Evolutionary conservation across 2,329 filamentous ascomycete genomes (phyloP).

Genomic region (Dothistroma pini): DNA sequence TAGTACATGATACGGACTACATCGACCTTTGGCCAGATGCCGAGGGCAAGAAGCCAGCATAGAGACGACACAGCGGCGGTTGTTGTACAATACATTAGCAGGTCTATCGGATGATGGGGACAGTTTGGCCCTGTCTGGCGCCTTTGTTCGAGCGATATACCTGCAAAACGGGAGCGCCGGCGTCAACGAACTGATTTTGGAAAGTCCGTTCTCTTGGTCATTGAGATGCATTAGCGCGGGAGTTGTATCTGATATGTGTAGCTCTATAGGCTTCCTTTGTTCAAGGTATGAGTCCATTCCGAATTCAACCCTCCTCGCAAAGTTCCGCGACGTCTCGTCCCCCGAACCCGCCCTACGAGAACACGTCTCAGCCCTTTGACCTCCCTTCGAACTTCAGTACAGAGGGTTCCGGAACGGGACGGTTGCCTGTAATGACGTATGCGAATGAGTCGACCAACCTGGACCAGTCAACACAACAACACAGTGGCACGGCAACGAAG

Average conservation of each 20-base stretch:
- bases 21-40: slow-evolving; percentile 13
- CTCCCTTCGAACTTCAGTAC: no score
- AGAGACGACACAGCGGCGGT: not conserved
- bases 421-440: no score
- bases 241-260: not conserved
- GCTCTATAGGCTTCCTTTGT: not conserved
- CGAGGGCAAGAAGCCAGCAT: not conserved
- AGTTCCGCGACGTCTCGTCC: no score
- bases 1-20: slow-evolving; percentile 37
- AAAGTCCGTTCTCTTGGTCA: not conserved
- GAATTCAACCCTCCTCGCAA: no score
- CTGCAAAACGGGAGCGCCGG: not conserved
- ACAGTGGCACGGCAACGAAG: no score
- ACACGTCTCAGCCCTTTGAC: no score
- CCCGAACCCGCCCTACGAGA: no score
- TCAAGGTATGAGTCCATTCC: no score
- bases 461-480: no score
- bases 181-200: not conserved
- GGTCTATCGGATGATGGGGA: not conserved
- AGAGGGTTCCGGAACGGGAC: no score
- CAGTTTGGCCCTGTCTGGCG: not conserved
- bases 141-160: not conserved
- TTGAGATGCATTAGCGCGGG: not conserved
- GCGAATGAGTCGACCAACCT: no score
- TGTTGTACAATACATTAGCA: not conserved